phyloP scores from a whole-genome alignment of 352 stramenopile genomes.

The Globisporangium viniferum region DNA sequence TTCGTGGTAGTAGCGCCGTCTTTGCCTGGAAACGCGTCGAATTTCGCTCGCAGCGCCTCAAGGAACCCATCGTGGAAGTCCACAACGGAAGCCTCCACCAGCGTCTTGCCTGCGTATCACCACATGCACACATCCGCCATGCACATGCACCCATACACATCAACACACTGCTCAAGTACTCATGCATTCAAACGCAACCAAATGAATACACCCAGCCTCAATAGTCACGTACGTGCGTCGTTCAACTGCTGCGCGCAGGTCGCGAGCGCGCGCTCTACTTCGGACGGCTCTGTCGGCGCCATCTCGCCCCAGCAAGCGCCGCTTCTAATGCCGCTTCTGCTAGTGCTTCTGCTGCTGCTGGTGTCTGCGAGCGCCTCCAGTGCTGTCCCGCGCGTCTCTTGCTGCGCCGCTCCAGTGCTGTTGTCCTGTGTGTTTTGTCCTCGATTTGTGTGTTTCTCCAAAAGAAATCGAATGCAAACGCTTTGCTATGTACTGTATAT shows the following conservation, averaged over 20 bases:
- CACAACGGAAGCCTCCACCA: slow-evolving; percentile 5
- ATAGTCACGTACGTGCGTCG: slow-evolving; percentile 13
- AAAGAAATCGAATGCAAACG: background rate
- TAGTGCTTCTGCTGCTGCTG: background rate
- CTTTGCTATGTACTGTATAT: background rate
- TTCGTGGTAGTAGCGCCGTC: background rate
- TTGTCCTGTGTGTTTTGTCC: background rate
- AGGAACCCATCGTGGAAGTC: slow-evolving; percentile 46
- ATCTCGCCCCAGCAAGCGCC: background rate
- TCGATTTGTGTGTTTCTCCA: background rate
- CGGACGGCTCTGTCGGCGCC: background rate
- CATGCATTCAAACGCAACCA: background rate
- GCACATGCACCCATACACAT: background rate
- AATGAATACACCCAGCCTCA: background rate
- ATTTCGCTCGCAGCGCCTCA: slow-evolving; percentile 25
- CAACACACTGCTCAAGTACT: too few species aligned
- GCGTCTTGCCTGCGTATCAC: background rate
- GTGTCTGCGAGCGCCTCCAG: background rate
- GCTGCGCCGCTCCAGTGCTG: background rate
- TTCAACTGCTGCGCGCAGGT: slow-evolving; percentile 5
- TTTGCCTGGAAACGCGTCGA: slow-evolving; percentile 15
- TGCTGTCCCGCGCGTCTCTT: background rate
- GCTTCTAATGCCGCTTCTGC: background rate
- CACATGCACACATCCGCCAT: background rate
- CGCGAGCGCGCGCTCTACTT: slow-evolving; percentile 6